Conservation (phyloP, 306 rosid species). For the Senna tora region DNA sequence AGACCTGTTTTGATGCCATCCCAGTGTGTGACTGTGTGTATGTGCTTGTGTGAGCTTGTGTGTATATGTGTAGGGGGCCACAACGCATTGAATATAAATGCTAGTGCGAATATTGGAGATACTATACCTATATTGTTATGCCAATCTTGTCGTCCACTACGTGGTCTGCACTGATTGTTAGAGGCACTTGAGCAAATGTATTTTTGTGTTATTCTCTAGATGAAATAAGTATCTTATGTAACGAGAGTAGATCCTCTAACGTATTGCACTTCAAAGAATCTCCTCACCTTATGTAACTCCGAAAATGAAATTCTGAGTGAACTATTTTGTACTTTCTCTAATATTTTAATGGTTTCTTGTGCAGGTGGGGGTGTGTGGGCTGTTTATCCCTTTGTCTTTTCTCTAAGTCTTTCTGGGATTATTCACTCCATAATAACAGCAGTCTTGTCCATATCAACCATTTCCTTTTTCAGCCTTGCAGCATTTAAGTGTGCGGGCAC, state of each 20-base stretch:
- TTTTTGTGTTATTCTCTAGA: conserved; percentile 11
- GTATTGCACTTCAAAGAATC: too few relatives aligned
- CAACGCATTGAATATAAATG: not conserved
- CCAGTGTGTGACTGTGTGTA: not conserved
- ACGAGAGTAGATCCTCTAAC: too few relatives aligned
- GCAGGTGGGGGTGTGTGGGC: conserved; percentile 99
- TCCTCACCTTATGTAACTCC: too few relatives aligned
- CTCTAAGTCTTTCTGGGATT: conserved; percentile 68
- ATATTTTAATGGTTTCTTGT: conserved; percentile 21
- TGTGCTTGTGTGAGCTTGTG: too few relatives aligned
- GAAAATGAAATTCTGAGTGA: not conserved
- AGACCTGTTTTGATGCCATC: not conserved
- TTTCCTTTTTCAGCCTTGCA: conserved; percentile 68
- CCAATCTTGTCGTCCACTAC: conserved; percentile 7
- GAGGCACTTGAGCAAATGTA: conserved; percentile 23
- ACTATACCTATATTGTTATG: not conserved
- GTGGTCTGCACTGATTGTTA: not conserved
- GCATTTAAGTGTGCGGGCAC: conserved; percentile 83
- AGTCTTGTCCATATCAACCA: conserved; percentile 65
- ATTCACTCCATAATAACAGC: conserved; percentile 63
- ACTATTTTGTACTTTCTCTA: conserved; percentile 31
- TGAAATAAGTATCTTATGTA: not conserved
- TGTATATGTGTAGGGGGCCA: too few relatives aligned
- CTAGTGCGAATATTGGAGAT: too few relatives aligned
- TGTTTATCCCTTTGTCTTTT: conserved; percentile 64